Percentiles rank a stretch among this genome's conserved stretches.
phyloP scores from a whole-genome alignment of 2,329 filamentous ascomycete genomes.

The Talaromyces sp. region DNA sequence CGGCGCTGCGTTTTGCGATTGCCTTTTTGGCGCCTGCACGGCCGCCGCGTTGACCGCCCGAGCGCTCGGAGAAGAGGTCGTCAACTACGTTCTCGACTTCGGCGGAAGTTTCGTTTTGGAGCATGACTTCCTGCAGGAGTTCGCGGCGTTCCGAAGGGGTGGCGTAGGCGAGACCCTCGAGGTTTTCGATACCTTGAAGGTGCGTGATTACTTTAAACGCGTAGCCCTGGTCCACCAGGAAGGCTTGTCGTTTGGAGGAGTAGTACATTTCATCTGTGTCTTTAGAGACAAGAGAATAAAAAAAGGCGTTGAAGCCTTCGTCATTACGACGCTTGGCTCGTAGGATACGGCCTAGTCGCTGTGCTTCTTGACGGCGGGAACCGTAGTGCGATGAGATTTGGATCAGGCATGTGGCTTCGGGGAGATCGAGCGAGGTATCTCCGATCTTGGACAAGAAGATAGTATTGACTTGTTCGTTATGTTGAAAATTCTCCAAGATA shows the following conservation, averaged over 20 bases:
- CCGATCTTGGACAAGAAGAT: slow-evolving; percentile 97
- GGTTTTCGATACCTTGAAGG: slow-evolving; percentile 82
- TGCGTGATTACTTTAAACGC: slow-evolving; percentile 99
- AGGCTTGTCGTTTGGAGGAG: slow-evolving; percentile 92
- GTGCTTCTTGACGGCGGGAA: slow-evolving; percentile 92
- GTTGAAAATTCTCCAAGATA: slow-evolving; percentile 91
- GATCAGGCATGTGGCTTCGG: slow-evolving; percentile 93
- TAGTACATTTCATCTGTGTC: slow-evolving; percentile 98
- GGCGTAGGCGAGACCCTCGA: slow-evolving; percentile 74
- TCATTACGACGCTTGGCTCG: slow-evolving; percentile 94
- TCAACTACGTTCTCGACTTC: slow-evolving; percentile 69
- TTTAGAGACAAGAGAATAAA: slow-evolving; percentile 95
- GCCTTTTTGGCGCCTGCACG: slow-evolving; percentile 52
- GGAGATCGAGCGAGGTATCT: slow-evolving; percentile 94
- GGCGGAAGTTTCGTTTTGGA: slow-evolving; percentile 75
- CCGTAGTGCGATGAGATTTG: slow-evolving; percentile 98
- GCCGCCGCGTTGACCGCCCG: slow-evolving; percentile 36
- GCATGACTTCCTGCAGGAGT: slow-evolving; percentile 80
- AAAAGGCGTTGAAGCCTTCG: slow-evolving; percentile 98
- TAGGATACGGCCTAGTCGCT: slow-evolving; percentile 86
- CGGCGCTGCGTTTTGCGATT: slow-evolving; percentile 70
- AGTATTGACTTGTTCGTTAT: slow-evolving; percentile 84
- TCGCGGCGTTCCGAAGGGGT: slow-evolving; percentile 78
- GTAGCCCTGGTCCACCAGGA: slow-evolving; percentile 96
- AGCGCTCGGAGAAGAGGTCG: slow-evolving; percentile 62